Conservation (phyloP, 352 stramenopile genomes). For the Pythium oligandrum region DNA sequence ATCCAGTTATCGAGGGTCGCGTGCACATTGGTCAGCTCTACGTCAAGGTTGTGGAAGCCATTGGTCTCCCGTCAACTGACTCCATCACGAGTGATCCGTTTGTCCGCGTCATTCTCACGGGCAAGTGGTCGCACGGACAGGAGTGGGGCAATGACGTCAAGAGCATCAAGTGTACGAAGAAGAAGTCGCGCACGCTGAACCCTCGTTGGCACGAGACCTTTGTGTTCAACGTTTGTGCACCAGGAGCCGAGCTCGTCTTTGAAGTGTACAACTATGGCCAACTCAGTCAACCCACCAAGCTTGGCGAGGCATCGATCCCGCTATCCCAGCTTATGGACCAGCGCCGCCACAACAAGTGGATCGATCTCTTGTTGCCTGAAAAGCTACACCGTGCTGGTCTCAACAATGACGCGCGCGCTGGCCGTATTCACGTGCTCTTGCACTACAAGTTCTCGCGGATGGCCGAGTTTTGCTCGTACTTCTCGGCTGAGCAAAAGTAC, state of each 20-base stretch:
- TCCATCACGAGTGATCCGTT: slow-evolving; percentile 88
- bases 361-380: slow-evolving; percentile 73
- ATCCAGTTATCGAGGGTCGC: slow-evolving; percentile 76
- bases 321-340: slow-evolving; percentile 83
- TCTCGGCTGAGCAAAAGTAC: slow-evolving; percentile 60
- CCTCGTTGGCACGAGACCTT: slow-evolving; percentile 86
- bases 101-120: slow-evolving; percentile 76
- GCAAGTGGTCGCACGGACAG: slow-evolving; percentile 83
- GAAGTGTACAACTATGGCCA: slow-evolving; percentile 86
- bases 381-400: slow-evolving; percentile 74
- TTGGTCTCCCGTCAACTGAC: slow-evolving; percentile 78
- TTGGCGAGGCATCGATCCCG: slow-evolving; percentile 72
- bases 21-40: slow-evolving; percentile 85
- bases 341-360: slow-evolving; percentile 83
- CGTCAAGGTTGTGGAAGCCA: slow-evolving; percentile 83
- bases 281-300: slow-evolving; percentile 75
- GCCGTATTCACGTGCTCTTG: slow-evolving; percentile 76
- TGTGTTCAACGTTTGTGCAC: slow-evolving; percentile 84
- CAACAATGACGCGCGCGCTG: slow-evolving; percentile 79
- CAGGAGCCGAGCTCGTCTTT: slow-evolving; percentile 72
- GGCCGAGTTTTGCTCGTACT: slow-evolving; percentile 82
- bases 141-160: slow-evolving; percentile 81
- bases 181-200: slow-evolving; percentile 83
- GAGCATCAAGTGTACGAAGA: slow-evolving; percentile 81
- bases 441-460: slow-evolving; percentile 87